Evolutionary conservation across 495 filamentous ascomycete species (phyloP), one percentile per base, ranked within the genome.

Genomic region (Podospora sp.): DNA sequence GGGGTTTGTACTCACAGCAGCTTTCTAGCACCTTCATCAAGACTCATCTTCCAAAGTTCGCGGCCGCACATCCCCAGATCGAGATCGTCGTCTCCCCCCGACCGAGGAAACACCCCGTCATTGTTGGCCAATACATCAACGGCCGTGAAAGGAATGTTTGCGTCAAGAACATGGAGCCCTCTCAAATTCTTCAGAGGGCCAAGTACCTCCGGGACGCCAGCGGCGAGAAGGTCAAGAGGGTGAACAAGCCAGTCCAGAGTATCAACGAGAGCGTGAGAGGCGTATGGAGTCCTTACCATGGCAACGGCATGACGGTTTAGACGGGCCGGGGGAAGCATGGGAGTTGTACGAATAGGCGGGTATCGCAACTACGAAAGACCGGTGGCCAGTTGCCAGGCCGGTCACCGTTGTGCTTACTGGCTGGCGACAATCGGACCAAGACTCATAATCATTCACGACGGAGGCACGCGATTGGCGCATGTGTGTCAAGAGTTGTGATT

Each of bases 201-300:
- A 86, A 91, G 71, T 75, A 95, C 29, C 77, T 99, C 69, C 86
- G 92, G 72, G 88, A 95, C 76, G 89, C 91, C 16, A 96, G 87
- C 70, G 95, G 95, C 14, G 76, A 96, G 83, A 96, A 96, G 86
- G 68, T 91, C 69, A 92, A 86, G 83, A 86, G 81, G 75, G 83
- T 89, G 66, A 92, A 84, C 76, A 96, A 94, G 84, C 89, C 92
- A 7, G 90, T 99, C 24, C 86, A 81, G 63, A 94, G 91, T 86
- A 81, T 91, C 76, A 97, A 95, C 77, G 89, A 94, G 78, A 93
- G 92, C 80, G 93, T 97, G 16, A 89, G 95, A 82, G 95, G 95
- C 65, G 87, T 98, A 68, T 99, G 94, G 93, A 90, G 88, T 81
- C 93, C 93, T 51, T 97, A 91, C 76, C 95, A 98, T 78, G 93